A percentile compares a stretch with the other conserved stretches of the same genome.
Conservation (phyloP, 768 basidiomycete genomes). For the Kwoniella newhampshirensis region DNA sequence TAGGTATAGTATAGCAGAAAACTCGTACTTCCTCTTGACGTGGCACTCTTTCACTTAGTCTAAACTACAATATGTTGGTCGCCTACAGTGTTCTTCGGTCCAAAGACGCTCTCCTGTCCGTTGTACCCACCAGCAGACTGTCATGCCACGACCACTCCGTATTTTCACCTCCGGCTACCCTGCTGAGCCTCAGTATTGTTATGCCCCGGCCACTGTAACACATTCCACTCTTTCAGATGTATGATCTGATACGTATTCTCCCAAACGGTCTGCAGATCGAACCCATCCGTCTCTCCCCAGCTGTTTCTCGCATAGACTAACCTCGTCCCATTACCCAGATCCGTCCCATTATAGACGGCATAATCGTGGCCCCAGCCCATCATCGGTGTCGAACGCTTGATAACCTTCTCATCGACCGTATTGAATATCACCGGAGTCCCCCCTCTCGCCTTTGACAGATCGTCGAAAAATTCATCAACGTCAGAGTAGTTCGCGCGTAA, state of each 20-base stretch:
- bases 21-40: not conserved
- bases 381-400: constrained; percentile 4
- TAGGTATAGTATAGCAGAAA: too few relatives aligned
- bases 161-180: too few relatives aligned
- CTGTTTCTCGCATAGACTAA: constrained; percentile 20
- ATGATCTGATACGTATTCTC: constrained; percentile 12
- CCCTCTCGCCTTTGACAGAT: not conserved
- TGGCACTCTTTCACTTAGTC: not conserved
- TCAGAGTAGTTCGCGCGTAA: not conserved
- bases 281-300: constrained; percentile 23
- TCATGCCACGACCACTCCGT: too few relatives aligned
- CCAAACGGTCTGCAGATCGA: constrained; percentile 14
- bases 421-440: constrained; percentile 20
- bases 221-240: constrained; percentile 16
- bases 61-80: too few relatives aligned
- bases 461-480: constrained; percentile 13
- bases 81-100: too few relatives aligned
- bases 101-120: too few relatives aligned
- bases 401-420: constrained; percentile 5
- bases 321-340: constrained; percentile 4
- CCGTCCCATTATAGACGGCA: constrained; percentile 12
- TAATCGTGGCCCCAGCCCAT: constrained; percentile 24
- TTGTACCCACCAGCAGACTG: too few relatives aligned
- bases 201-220: constrained; percentile 1
- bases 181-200: too few relatives aligned